phyloP scores from a whole-genome alignment of 2,329 filamentous ascomycete genomes.

The Gremmenia infestans region DNA sequence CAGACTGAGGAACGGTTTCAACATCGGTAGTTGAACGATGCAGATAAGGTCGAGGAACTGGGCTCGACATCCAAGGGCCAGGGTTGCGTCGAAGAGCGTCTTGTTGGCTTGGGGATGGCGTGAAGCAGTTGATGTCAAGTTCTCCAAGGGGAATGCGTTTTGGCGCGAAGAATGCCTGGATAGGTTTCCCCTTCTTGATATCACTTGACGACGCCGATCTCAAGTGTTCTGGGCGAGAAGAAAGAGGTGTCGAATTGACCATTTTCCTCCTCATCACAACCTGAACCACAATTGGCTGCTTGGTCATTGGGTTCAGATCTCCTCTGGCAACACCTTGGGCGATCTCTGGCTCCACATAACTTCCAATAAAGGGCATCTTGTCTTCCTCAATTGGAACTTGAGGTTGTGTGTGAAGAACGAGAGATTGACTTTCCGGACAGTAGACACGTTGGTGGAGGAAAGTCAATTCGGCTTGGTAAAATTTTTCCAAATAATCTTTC shows the following conservation, averaged over 20 bases:
- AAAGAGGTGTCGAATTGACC: constrained; percentile 15
- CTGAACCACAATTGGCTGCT: constrained; percentile 45
- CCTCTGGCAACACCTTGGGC: constrained; percentile 73
- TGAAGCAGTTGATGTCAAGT: constrained; percentile 62
- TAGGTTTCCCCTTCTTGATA: constrained; percentile 55
- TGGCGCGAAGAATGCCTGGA: constrained; percentile 61
- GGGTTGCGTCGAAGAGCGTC: constrained; percentile 49
- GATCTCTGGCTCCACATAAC: constrained; percentile 60
- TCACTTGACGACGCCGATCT: constrained; percentile 37
- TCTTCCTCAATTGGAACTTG: constrained; percentile 58
- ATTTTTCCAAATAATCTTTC: constrained; percentile 72
- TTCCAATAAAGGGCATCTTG: constrained; percentile 78
- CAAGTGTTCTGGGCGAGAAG: constrained; percentile 16
- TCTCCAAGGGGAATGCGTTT: constrained; percentile 61
- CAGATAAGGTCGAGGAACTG: constrained; percentile 34
- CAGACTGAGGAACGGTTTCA: constrained; percentile 32
- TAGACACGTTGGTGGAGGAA: constrained; percentile 95
- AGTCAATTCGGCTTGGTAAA: constrained; percentile 82
- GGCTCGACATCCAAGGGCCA: constrained; percentile 49
- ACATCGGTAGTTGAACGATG: constrained; percentile 20
- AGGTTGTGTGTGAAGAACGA: constrained; percentile 72
- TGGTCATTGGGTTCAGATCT: constrained; percentile 86
- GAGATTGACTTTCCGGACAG: constrained; percentile 64
- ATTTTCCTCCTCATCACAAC: constrained; percentile 25
- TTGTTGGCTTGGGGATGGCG: constrained; percentile 61